Conservation (phyloP, 495 filamentous ascomycete species). For the Aspergillus coremiiformis region DNA sequence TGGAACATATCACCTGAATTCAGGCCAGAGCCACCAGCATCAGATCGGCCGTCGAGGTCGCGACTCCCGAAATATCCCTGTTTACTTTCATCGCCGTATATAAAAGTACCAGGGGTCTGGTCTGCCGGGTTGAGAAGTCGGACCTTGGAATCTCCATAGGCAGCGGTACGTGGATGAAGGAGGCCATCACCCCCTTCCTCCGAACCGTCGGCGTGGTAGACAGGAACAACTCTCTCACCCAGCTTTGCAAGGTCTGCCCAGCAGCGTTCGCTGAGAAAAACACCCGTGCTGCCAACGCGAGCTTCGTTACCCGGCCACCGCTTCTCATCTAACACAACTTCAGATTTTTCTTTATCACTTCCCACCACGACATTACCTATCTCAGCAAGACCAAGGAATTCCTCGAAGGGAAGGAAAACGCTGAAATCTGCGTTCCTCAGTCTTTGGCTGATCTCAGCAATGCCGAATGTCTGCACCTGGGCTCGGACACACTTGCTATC, state of each 20-base stretch:
- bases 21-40: slow-evolving; percentile 82
- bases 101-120: slow-evolving; percentile 53
- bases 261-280: slow-evolving; percentile 91
- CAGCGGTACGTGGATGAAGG: slow-evolving; percentile 29
- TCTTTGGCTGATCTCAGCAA: slow-evolving; percentile 92
- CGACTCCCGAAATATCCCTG: slow-evolving; percentile 74
- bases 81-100: slow-evolving; percentile 64
- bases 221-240: slow-evolving; percentile 54
- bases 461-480: slow-evolving; percentile 91
- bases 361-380: slow-evolving; percentile 77
- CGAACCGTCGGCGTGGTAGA: slow-evolving; percentile 42
- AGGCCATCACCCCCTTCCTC: slow-evolving; percentile 42
- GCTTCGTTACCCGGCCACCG: slow-evolving; percentile 91
- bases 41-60: slow-evolving; percentile 79
- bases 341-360: slow-evolving; percentile 86
- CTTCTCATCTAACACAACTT: slow-evolving; percentile 79
- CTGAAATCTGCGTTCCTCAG: slow-evolving; percentile 91
- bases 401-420: slow-evolving; percentile 88
- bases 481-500: slow-evolving; percentile 96
- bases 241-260: slow-evolving; percentile 84
- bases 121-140: slow-evolving; percentile 53
- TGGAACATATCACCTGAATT: slow-evolving; percentile 95
- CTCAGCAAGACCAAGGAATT: slow-evolving; percentile 86
- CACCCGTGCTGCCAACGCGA: slow-evolving; percentile 79
- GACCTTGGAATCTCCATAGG: slow-evolving; percentile 63